Percentiles rank a stretch among this genome's conserved stretches.
phyloP scores from a whole-genome alignment of 1,139 yeast species.

The Candida glucosophila region DNA sequence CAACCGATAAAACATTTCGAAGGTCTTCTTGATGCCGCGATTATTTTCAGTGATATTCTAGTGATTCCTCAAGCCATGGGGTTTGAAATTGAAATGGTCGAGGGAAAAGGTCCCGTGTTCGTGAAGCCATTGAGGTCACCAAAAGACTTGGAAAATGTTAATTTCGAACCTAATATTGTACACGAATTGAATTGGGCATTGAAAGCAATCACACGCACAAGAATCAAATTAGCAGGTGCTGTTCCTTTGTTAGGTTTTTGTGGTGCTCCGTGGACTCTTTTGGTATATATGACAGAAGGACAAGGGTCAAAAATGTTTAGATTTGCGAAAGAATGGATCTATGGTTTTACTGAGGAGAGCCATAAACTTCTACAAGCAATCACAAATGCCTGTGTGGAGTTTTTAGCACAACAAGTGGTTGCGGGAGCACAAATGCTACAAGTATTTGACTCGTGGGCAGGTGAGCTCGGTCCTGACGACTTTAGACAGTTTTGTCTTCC shows the following conservation, averaged over 20 bases:
- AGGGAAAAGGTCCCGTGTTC: constrained; percentile 92
- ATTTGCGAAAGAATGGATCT: constrained; percentile 88
- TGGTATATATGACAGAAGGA: constrained; percentile 97
- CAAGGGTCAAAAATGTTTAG: constrained; percentile 91
- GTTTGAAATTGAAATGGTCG: constrained; percentile 87
- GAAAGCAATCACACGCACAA: constrained; percentile 80
- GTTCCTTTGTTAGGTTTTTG: constrained; percentile 93
- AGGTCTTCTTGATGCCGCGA: constrained; percentile 92
- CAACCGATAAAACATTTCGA: constrained; percentile 89
- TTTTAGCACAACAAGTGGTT: constrained; percentile 85
- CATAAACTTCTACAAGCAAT: constrained; percentile 67
- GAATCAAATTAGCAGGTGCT: constrained; percentile 75
- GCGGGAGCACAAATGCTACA: constrained; percentile 99
- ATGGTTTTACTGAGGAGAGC: constrained; percentile 64
- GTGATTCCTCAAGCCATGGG: constrained; percentile 99
- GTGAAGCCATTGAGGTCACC: constrained; percentile 78
- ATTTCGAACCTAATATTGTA: constrained; percentile 57
- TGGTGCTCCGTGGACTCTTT: constrained; percentile 96
- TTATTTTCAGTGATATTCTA: constrained; percentile 87
- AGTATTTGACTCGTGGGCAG: constrained; percentile 97
- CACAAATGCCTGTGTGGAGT: constrained; percentile 86
- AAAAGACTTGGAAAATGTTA: constrained; percentile 53
- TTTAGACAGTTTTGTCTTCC: constrained; percentile 86
- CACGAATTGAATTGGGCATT: constrained; percentile 90
- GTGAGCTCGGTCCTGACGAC: constrained; percentile 87